These are phyloP conservation scores for Pyrus betulifolia DNA, from an alignment of 306 rosid genomes.

Conservation along the genomic window DNA sequence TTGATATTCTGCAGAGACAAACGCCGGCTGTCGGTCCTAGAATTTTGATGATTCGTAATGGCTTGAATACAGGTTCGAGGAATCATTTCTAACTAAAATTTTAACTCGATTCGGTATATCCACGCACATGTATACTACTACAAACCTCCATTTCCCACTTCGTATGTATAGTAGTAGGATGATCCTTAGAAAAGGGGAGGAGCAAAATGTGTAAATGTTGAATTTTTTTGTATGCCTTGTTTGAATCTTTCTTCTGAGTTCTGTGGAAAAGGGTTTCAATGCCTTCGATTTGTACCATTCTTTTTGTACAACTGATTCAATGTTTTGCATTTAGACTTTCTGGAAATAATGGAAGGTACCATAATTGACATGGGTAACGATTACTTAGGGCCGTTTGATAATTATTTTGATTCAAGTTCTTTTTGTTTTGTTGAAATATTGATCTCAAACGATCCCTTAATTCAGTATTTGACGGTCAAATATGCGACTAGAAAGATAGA, in stretches of 20 bases:
- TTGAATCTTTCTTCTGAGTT: slow-evolving; percentile 19
- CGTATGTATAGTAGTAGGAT: slow-evolving; percentile 31
- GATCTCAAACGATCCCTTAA: too few species aligned
- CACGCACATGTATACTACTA: slow-evolving; percentile 34
- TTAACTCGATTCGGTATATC: slow-evolving; percentile 32
- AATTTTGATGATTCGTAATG: slow-evolving; percentile 9
- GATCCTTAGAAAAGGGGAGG: slow-evolving; percentile 37
- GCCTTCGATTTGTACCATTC: slow-evolving; percentile 7
- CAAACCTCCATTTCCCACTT: slow-evolving; percentile 20
- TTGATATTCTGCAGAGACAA: slow-evolving; percentile 15
- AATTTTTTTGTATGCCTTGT: slow-evolving; percentile 32
- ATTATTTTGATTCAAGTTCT: too few species aligned
- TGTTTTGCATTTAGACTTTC: not conserved
- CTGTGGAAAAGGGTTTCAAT: not conserved
- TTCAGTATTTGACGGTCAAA: too few species aligned
- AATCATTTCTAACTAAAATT: slow-evolving; percentile 37
- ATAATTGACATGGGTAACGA: not conserved
- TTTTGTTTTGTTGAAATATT: too few species aligned
- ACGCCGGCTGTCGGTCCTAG: slow-evolving; percentile 2
- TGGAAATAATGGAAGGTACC: not conserved
- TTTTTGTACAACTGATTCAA: not conserved
- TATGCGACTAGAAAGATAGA: too few species aligned
- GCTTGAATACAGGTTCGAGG: slow-evolving; percentile 11
- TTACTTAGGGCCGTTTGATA: too few species aligned
- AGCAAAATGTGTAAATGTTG: slow-evolving; percentile 52